Percentiles rank a stretch among this genome's conserved stretches.
phyloP scores from a whole-genome alignment of 192 early-diverging fungal species.

The Rhizophagus clarus region DNA sequence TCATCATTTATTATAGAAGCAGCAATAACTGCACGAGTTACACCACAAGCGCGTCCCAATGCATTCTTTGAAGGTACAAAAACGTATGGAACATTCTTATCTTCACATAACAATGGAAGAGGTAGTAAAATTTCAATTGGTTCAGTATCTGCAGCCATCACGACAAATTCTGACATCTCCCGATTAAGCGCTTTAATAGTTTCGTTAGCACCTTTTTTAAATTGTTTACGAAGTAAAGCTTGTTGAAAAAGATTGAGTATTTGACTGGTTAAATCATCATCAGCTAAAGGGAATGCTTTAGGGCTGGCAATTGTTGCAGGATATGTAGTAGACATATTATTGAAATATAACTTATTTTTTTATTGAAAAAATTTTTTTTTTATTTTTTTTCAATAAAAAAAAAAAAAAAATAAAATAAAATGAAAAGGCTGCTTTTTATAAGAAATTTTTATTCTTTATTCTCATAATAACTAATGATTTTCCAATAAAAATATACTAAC shows the following conservation, averaged over 20 bases:
- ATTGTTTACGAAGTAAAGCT: conserved; percentile 99
- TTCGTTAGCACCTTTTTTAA: conserved; percentile 99
- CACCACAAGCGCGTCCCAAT: conserved; percentile 96
- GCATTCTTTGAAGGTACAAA: conserved; percentile 97
- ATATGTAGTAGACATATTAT: too few relatives aligned
- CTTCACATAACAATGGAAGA: conserved; percentile 97
- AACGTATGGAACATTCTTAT: conserved; percentile 99
- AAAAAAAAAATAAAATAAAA: too few relatives aligned
- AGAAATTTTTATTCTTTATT: too few relatives aligned
- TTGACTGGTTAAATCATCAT: conserved; percentile 83
- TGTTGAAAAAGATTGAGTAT: conserved; percentile 98
- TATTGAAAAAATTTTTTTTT: too few relatives aligned
- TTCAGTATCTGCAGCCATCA: conserved; percentile 98
- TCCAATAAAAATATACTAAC: too few relatives aligned
- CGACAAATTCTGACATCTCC: conserved; percentile 97
- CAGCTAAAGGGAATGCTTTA: conserved; percentile 91
- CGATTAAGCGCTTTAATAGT: conserved; percentile 99
- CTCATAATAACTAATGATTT: too few relatives aligned
- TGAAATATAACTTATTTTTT: too few relatives aligned
- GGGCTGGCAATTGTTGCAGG: conserved; percentile 50
- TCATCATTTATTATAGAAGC: conserved; percentile 96
- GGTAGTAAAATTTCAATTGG: conserved; percentile 98
- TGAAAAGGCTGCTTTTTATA: too few relatives aligned
- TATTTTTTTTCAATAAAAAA: too few relatives aligned
- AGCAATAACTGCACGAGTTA: conserved; percentile 91